phyloP scores from a whole-genome alignment of 768 basidiomycete species.

The Tephrocybe rancida region DNA sequence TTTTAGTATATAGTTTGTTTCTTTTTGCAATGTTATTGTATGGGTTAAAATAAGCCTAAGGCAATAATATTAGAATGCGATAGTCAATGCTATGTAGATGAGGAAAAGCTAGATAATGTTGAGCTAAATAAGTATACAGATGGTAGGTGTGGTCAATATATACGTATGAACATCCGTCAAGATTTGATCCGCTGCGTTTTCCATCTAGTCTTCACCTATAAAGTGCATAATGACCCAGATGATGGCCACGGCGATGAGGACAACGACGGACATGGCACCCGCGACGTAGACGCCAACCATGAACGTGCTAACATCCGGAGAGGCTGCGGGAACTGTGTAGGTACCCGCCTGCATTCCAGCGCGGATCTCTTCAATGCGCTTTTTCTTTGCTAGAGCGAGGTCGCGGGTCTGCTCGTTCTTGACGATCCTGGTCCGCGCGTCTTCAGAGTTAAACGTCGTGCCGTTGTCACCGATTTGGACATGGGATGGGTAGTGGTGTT shows the following conservation, averaged over 20 bases:
- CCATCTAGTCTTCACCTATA: slow-evolving; percentile 5
- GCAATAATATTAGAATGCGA: too few relatives aligned
- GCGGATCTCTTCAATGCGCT: slow-evolving; percentile 29
- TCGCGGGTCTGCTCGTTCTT: slow-evolving; percentile 46
- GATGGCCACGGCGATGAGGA: slow-evolving; percentile 10
- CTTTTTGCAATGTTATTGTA: too few relatives aligned
- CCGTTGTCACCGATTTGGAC: slow-evolving; percentile 43
- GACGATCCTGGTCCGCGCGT: slow-evolving; percentile 59
- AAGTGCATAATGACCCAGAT: slow-evolving; percentile 16
- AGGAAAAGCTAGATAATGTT: neutral
- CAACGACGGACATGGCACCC: slow-evolving; percentile 13
- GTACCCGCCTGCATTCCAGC: slow-evolving; percentile 10
- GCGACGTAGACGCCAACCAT: slow-evolving; percentile 33
- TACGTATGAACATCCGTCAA: neutral
- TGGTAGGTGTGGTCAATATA: neutral
- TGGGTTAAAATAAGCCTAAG: too few relatives aligned
- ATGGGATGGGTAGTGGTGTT: slow-evolving; percentile 93
- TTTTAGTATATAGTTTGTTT: neutral
- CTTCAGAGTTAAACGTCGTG: slow-evolving; percentile 43
- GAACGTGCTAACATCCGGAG: slow-evolving; percentile 14
- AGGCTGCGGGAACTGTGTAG: neutral
- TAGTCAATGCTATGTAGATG: too few relatives aligned
- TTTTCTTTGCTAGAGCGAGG: slow-evolving; percentile 30
- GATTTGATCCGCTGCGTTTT: neutral
- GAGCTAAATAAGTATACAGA: slow-evolving; percentile 5